Evolutionary conservation across 768 basidiomycete species (phyloP), one percentile per base, ranked within the genome.

Genomic region (Xerocomus spinulosus): DNA sequence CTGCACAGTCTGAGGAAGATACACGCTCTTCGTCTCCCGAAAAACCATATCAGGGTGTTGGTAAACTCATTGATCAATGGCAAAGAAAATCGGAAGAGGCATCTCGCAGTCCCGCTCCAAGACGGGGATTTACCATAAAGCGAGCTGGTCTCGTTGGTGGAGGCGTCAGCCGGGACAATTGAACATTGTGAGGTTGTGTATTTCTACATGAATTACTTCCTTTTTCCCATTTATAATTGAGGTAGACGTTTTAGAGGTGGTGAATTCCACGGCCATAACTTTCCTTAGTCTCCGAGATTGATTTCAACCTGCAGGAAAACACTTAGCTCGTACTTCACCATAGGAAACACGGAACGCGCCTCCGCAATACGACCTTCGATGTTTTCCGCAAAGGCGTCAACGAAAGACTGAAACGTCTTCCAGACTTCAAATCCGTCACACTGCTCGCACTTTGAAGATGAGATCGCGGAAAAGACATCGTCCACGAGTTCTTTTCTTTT

Each of bases 51-150:
- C 83, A 81, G 59, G 90, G 90, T 30, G 90, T 92, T 36, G 84
- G 87, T 24, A 87, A 77, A 68, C 73, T 92, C 29, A 92, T 92
- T 54, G 87, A 89, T 61, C 81, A 91, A 61, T 92, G 90, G 90
- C 87, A 92, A 65, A 81, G 79, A 49, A 91, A 85, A 68, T 80
- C 83, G 15, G 85, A 83, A 54, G 81, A 79, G 30, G 59, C 67
- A 40, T 51, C 70, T 21, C 72, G 64, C 21, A 60, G 62, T 21
- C 63, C 63, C 18, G 53, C 52, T 24, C 60, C 60, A 30, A 72
- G 69, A 61, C 71, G 75, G 71, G 69, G 67, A 26, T 52, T 68
- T 42, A 58, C 62, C 24, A 49, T 64, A 3, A 81, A 75, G 64
- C 72, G 75, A 58, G 66, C 70, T 53, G 60, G 68, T 52, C 63